Percentiles rank a stretch among this genome's conserved stretches.
phyloP scores from a whole-genome alignment of 306 rosid species.

The Sophora flavescens region DNA sequence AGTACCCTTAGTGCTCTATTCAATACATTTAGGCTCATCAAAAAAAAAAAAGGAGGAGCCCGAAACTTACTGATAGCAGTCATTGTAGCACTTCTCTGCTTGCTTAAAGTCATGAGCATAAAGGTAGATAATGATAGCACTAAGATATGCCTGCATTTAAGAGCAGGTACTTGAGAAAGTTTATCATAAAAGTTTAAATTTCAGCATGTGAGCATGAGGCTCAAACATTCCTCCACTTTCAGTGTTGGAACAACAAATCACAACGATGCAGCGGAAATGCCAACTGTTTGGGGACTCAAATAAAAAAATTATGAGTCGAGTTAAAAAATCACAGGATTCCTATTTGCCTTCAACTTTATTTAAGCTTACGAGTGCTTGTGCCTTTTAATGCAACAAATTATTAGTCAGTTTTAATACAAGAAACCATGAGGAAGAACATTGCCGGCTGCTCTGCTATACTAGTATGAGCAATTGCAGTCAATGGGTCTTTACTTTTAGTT shows the following conservation, averaged over 20 bases:
- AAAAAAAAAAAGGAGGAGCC: slow-evolving; percentile 2
- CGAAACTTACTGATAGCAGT: slow-evolving; percentile 86
- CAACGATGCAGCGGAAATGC: too few species aligned
- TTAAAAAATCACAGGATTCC: background rate
- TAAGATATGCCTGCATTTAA: slow-evolving; percentile 84
- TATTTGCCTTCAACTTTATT: background rate
- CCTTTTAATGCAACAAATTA: background rate
- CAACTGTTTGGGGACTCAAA: too few species aligned
- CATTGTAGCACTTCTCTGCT: slow-evolving; percentile 96
- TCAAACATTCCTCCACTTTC: background rate
- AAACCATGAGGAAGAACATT: background rate
- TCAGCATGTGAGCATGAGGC: background rate
- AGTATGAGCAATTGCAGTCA: too few species aligned
- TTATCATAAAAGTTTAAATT: slow-evolving; percentile 5
- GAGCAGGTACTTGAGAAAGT: slow-evolving; percentile 30
- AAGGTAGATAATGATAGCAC: slow-evolving; percentile 84
- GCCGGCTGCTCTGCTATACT: too few species aligned
- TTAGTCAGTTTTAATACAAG: background rate
- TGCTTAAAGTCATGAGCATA: slow-evolving; percentile 85
- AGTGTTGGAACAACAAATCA: background rate
- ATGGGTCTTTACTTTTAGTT: background rate
- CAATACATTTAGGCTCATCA: too few species aligned
- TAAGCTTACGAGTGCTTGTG: slow-evolving; percentile 1
- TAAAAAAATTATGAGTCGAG: background rate
- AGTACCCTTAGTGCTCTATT: too few species aligned